These are phyloP conservation scores for Penicillium janthinellum DNA, from an alignment of 2,329 filamentous ascomycete species.

Conservation along the genomic window DNA sequence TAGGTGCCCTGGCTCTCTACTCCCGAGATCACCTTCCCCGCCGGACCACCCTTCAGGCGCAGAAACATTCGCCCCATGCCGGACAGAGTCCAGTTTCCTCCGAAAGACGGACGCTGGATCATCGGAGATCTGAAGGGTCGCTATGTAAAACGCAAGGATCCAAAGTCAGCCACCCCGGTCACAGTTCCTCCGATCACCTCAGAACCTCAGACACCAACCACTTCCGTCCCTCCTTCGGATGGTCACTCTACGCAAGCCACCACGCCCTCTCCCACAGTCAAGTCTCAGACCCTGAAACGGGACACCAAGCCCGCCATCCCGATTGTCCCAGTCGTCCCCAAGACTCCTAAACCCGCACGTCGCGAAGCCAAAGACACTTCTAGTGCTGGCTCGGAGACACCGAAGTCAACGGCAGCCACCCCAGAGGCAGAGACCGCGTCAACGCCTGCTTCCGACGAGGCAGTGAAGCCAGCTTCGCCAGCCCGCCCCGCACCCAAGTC, in stretches of 20 bases:
- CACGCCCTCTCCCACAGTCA: slow-evolving; percentile 56
- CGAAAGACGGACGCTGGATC: slow-evolving; percentile 40
- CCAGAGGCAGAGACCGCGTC: slow-evolving; percentile 7
- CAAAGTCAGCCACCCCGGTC: slow-evolving; percentile 23
- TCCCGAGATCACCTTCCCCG: slow-evolving; percentile 57
- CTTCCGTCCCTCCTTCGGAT: slow-evolving; percentile 61
- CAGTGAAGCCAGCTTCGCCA: slow-evolving; percentile 42
- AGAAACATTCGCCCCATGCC: slow-evolving; percentile 44
- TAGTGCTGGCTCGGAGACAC: slow-evolving; percentile 37
- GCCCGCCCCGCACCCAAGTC: slow-evolving; percentile 59
- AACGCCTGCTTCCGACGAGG: slow-evolving; percentile 10
- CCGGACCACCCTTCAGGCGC: slow-evolving; percentile 51
- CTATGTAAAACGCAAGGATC: slow-evolving; percentile 22
- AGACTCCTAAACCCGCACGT: slow-evolving; percentile 38
- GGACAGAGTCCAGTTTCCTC: slow-evolving; percentile 54
- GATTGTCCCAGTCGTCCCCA: slow-evolving; percentile 51
- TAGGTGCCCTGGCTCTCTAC: slow-evolving; percentile 64
- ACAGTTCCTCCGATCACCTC: slow-evolving; percentile 32
- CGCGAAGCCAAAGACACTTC: slow-evolving; percentile 39
- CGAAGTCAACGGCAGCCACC: slow-evolving; percentile 32
- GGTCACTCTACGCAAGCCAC: slow-evolving; percentile 57
- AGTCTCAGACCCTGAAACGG: slow-evolving; percentile 35
- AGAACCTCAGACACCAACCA: slow-evolving; percentile 59
- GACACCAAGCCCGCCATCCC: slow-evolving; percentile 43
- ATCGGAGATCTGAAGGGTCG: slow-evolving; percentile 21